phyloP scores from a whole-genome alignment of 345 rosid species.

The Ceriops tagal region DNA sequence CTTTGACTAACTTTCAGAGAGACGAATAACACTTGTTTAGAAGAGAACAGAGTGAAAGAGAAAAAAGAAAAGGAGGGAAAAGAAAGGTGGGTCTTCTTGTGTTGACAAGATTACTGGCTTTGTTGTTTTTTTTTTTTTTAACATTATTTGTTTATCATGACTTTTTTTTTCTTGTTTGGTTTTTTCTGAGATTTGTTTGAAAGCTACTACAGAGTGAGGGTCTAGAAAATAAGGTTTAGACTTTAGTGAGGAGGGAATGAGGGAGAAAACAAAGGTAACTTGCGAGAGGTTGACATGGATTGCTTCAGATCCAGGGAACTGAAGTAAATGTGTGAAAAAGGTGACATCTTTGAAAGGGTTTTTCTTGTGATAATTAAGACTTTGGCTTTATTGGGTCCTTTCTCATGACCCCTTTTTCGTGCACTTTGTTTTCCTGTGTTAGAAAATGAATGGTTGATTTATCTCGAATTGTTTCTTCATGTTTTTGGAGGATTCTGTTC shows the following conservation, averaged over 20 bases:
- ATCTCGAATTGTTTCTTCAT: slow-evolving; percentile 5
- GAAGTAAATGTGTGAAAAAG: slow-evolving; percentile 31
- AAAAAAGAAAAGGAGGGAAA: not conserved
- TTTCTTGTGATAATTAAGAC: slow-evolving; percentile 51
- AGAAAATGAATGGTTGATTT: slow-evolving; percentile 29
- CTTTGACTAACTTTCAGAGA: slow-evolving; percentile 1
- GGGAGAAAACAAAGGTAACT: slow-evolving; percentile 16
- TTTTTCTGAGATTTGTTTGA: slow-evolving; percentile 10
- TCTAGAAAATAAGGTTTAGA: too few species aligned
- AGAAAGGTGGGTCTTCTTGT: slow-evolving; percentile 9
- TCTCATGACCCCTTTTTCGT: slow-evolving; percentile 39
- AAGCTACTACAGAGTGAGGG: slow-evolving; percentile 19
- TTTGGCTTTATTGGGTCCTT: slow-evolving; percentile 43
- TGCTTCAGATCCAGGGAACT: slow-evolving; percentile 69
- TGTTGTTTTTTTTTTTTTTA: not conserved
- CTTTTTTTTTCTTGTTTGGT: not conserved
- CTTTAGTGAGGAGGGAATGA: slow-evolving; percentile 7
- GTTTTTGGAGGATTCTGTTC: slow-evolving; percentile 6
- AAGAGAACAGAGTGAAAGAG: not conserved
- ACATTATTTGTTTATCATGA: too few species aligned
- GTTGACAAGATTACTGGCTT: slow-evolving; percentile 19
- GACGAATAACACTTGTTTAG: not conserved
- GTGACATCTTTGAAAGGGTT: slow-evolving; percentile 31
- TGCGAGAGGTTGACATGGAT: slow-evolving; percentile 46
- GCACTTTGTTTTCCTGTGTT: slow-evolving; percentile 29